These are phyloP conservation scores for Anastatica hierochuntica DNA, from an alignment of 345 rosid genomes.

Conservation along the genomic window DNA sequence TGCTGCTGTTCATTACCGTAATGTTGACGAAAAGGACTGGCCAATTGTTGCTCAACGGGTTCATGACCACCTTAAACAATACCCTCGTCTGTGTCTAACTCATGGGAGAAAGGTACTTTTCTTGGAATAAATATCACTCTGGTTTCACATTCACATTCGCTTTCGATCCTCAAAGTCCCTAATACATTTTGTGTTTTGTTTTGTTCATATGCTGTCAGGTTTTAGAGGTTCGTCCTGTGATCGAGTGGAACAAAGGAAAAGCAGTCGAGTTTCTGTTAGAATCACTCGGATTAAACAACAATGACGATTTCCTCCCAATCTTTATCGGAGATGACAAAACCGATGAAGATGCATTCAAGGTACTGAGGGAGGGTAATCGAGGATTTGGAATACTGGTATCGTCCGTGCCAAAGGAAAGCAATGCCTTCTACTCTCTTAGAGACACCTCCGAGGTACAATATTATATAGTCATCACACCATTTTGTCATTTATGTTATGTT, in stretches of 20 bases:
- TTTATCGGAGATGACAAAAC: conserved; percentile 80
- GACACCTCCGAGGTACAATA: conserved; percentile 87
- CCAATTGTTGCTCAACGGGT: conserved; percentile 65
- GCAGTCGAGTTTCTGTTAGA: conserved; percentile 90
- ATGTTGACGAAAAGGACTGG: conserved; percentile 92
- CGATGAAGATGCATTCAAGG: conserved; percentile 49
- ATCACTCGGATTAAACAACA: conserved; percentile 59
- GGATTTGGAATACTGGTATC: conserved; percentile 92
- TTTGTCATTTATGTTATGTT: no score
- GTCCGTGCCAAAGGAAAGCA: conserved; percentile 63
- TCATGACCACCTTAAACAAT: conserved; percentile 64
- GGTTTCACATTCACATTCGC: no score
- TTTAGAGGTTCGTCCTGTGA: conserved; percentile 92
- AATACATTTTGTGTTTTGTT: not conserved
- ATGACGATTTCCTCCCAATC: conserved; percentile 44
- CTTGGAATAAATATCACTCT: conserved; percentile 26
- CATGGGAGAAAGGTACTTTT: conserved; percentile 99
- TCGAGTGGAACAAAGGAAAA: conserved; percentile 95
- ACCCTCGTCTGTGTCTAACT: conserved; percentile 71
- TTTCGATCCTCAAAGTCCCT: no score
- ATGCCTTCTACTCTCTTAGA: conserved; percentile 63
- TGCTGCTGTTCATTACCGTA: conserved; percentile 91
- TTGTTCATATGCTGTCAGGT: conserved; percentile 39
- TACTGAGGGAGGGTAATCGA: conserved; percentile 40
- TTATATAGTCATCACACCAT: no score